These are phyloP conservation scores for Cyclotella choctawhatcheeana DNA, from an alignment of 108 stramenopile genomes.

Conservation along the genomic window DNA sequence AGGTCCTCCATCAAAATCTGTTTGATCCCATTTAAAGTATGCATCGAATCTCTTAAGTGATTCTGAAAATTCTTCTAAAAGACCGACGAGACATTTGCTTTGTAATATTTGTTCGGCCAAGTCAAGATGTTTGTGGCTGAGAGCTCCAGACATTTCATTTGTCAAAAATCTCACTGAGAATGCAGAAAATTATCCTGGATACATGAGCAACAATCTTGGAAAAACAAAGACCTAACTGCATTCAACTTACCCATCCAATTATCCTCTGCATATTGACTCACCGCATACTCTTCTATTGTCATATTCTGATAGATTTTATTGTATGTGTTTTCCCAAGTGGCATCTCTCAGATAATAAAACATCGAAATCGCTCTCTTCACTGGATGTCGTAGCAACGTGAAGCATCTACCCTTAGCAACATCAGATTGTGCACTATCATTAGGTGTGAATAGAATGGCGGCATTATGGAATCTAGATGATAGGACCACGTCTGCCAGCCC, in stretches of 20 bases:
- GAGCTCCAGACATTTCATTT: constrained; percentile 52
- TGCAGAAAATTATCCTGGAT: no score
- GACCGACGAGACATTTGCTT: constrained; percentile 55
- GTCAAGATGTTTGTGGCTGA: constrained; percentile 57
- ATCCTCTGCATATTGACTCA: constrained; percentile 61
- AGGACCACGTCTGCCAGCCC: constrained; percentile 50
- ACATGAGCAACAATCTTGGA: no score
- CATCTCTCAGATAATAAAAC: constrained; percentile 44
- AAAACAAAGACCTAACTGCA: no score
- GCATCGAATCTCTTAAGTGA: constrained; percentile 48
- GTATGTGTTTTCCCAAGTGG: no score
- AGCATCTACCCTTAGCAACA: constrained; percentile 58
- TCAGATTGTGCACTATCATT: no score
- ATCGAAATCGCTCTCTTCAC: constrained; percentile 54
- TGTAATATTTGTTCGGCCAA: constrained; percentile 53
- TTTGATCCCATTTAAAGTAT: constrained; percentile 53
- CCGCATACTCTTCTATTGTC: constrained; percentile 52
- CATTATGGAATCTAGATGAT: constrained; percentile 48
- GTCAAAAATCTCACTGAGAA: constrained; percentile 50
- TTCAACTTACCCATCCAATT: constrained; percentile 71
- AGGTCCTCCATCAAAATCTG: constrained; percentile 41
- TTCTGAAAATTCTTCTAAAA: constrained; percentile 56
- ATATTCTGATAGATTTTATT: constrained; percentile 30
- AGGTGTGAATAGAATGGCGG: constrained; percentile 49
- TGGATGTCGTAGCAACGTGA: constrained; percentile 52